Percentiles rank a stretch among this genome's conserved stretches.
These are phyloP conservation scores for Fusarium floridanum DNA, from an alignment of 2,329 filamentous ascomycete genomes.

Conservation along the genomic window DNA sequence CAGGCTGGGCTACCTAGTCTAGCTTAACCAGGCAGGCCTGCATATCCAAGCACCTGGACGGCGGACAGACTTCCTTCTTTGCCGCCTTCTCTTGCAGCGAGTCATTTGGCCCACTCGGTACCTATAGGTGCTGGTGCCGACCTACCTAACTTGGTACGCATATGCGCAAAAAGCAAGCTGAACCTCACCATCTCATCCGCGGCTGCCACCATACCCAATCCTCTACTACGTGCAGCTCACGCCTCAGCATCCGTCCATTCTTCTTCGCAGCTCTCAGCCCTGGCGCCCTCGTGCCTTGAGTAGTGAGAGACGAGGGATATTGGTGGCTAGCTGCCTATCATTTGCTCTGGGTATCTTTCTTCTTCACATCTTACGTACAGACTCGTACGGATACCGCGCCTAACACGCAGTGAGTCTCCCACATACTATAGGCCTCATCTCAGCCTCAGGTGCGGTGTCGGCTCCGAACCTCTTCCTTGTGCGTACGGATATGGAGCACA, in stretches of 20 bases:
- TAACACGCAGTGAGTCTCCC: neutral
- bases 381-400: neutral
- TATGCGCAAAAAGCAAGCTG: conserved; percentile 14
- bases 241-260: neutral
- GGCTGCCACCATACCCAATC: conserved; percentile 21
- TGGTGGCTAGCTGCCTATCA: neutral
- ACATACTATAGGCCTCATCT: neutral
- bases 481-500: neutral
- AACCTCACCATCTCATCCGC: conserved; percentile 1
- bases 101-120: neutral
- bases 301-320: neutral
- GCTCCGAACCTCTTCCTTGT: neutral
- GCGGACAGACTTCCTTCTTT: neutral
- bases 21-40: neutral
- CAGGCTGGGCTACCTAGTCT: neutral
- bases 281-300: neutral
- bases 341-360: neutral
- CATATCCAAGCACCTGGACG: neutral
- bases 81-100: conserved; percentile 2
- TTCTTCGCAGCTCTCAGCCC: neutral
- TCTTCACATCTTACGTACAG: neutral
- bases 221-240: conserved; percentile 16
- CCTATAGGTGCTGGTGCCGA: neutral
- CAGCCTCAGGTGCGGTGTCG: neutral
- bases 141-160: neutral